Evolutionary conservation across 495 filamentous ascomycete genomes (phyloP).

Genomic region (Lophium mytilinum): DNA sequence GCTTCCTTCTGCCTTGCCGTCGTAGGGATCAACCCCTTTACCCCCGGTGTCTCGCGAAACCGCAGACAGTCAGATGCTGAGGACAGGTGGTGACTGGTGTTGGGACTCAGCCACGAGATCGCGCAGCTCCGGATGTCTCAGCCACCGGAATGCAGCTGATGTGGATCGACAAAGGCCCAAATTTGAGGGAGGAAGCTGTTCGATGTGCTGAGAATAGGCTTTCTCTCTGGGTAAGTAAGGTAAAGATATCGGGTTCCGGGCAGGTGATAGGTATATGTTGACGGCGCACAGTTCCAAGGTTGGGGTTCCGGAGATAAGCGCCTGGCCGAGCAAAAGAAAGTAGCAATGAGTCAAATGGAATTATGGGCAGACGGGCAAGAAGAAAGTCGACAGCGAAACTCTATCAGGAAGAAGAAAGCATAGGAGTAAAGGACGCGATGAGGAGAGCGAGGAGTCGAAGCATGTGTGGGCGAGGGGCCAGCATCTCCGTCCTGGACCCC

Average conservation of each 20-base stretch:
- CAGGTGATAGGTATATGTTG: neutral
- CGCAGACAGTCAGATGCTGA: conserved; percentile 12
- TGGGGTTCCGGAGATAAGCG: neutral
- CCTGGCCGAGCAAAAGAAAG: neutral
- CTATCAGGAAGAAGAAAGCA: neutral
- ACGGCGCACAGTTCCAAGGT: neutral
- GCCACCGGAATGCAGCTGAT: conserved; percentile 1
- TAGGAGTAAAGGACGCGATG: no score
- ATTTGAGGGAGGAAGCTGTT: neutral
- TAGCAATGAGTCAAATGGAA: neutral
- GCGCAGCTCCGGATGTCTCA: conserved; percentile 5
- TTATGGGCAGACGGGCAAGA: neutral
- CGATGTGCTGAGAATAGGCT: neutral
- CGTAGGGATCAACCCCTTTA: neutral
- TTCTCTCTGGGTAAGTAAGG: neutral
- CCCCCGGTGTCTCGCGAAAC: neutral
- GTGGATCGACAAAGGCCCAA: neutral
- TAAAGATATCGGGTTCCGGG: neutral
- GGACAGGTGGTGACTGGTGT: conserved; percentile 18
- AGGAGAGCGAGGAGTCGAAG: no score
- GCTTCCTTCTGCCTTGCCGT: neutral
- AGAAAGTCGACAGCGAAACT: neutral
- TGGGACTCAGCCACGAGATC: conserved; percentile 17
- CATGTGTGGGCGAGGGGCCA: no score
- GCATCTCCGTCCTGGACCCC: no score